phyloP scores from a whole-genome alignment of 2,329 filamentous ascomycete genomes.

The Shiraia bambusicola region DNA sequence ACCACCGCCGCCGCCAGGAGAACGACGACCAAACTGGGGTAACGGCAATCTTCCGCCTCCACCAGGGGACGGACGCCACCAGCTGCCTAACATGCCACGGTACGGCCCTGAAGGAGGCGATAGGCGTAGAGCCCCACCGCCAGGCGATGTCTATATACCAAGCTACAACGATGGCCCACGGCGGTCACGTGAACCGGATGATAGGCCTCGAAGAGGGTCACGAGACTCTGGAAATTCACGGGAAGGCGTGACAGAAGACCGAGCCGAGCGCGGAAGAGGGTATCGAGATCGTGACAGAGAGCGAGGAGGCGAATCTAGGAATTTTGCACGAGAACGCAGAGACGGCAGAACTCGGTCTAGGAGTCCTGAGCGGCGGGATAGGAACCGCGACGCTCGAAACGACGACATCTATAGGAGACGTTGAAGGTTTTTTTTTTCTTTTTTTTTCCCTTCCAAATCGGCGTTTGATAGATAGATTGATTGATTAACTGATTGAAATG shows the following conservation, averaged over 20 bases:
- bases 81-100: slow-evolving; percentile 38
- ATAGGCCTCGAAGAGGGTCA: slow-evolving; percentile 35
- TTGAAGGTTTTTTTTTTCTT: too few species aligned
- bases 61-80: slow-evolving; percentile 40
- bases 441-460: too few species aligned
- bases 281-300: slow-evolving; percentile 23
- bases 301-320: slow-evolving; percentile 22
- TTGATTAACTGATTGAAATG: too few species aligned
- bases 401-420: slow-evolving; percentile 34
- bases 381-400: slow-evolving; percentile 26
- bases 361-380: slow-evolving; percentile 38
- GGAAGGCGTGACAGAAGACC: slow-evolving; percentile 33
- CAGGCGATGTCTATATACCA: slow-evolving; percentile 50
- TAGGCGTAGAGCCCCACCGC: slow-evolving; percentile 20
- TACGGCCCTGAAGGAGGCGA: slow-evolving; percentile 31
- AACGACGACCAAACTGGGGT: slow-evolving; percentile 37
- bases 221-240: slow-evolving; percentile 39
- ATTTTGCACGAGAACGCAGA: slow-evolving; percentile 30
- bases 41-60: slow-evolving; percentile 38
- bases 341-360: slow-evolving; percentile 37
- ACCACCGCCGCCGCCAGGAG: slow-evolving; percentile 37
- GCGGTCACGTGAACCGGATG: slow-evolving; percentile 40
- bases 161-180: slow-evolving; percentile 42
- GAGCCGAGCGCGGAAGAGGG: slow-evolving; percentile 28
- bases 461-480: too few species aligned